phyloP scores from a whole-genome alignment of 257 asterid genomes.

The Primulina tabacum region DNA sequence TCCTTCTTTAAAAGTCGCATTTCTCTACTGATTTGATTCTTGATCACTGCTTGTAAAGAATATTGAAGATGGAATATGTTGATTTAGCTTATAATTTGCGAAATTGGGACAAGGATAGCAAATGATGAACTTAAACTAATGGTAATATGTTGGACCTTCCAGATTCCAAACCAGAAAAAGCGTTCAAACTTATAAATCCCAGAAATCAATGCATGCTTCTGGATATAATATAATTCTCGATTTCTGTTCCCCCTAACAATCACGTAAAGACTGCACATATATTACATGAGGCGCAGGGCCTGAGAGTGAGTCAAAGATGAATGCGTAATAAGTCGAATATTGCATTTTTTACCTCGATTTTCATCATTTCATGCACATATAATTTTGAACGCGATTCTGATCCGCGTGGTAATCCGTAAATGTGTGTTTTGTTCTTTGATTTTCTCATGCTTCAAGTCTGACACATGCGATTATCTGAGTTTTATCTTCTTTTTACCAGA shows the following conservation, averaged over 20 bases:
- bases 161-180: conserved; percentile 36
- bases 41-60: not conserved
- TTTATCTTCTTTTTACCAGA: not conserved
- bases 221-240: conserved; percentile 32
- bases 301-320: conserved; percentile 31
- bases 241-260: conserved; percentile 46
- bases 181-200: conserved; percentile 32
- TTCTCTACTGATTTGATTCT: not conserved
- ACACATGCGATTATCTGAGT: not conserved
- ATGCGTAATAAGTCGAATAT: conserved; percentile 18
- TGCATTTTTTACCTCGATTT: conserved; percentile 2
- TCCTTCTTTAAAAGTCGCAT: not conserved
- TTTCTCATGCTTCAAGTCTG: not conserved
- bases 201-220: conserved; percentile 43
- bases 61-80: not conserved
- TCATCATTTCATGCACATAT: conserved; percentile 7
- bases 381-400: conserved; percentile 22
- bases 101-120: conserved; percentile 38
- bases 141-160: conserved; percentile 22
- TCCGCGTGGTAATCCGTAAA: conserved; percentile 15
- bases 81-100: conserved; percentile 5
- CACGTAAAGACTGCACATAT: conserved; percentile 33
- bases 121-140: conserved; percentile 21
- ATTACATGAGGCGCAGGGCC: conserved; percentile 1
- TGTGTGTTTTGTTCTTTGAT: not conserved